phyloP scores from a whole-genome alignment of 805 yeast species.

The Candida railenensis region DNA sequence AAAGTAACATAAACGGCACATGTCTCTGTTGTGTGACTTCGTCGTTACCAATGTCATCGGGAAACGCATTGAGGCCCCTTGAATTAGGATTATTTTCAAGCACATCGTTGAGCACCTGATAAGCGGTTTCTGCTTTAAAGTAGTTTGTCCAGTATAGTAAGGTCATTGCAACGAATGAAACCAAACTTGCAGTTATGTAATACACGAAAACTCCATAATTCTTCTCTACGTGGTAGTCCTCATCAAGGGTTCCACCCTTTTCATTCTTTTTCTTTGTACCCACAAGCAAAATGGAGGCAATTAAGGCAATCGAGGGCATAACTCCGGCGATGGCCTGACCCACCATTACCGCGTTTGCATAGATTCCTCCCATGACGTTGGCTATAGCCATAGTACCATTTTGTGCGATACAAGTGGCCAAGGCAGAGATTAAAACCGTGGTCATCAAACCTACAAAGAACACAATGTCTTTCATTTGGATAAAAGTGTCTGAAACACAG shows the following conservation, averaged over 20 bases:
- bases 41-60: conserved; percentile 2
- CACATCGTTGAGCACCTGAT: conserved; percentile 13
- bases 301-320: conserved; percentile 73
- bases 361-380: conserved; percentile 69
- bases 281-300: conserved; percentile 47
- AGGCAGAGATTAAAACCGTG: conserved; percentile 62
- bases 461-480: conserved; percentile 33
- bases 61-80: neutral
- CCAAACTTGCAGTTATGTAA: conserved; percentile 51
- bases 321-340: conserved; percentile 97
- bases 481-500: conserved; percentile 37
- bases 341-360: conserved; percentile 87
- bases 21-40: conserved; percentile 26
- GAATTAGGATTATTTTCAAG: conserved; percentile 2
- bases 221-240: conserved; percentile 24
- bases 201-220: conserved; percentile 44
- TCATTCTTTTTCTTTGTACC: conserved; percentile 23
- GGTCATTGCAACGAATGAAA: conserved; percentile 42
- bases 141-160: conserved; percentile 35
- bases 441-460: conserved; percentile 58
- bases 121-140: conserved; percentile 22
- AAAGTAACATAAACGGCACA: conserved; percentile 60
- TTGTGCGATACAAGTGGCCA: conserved; percentile 82
- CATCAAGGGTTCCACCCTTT: conserved; percentile 2
- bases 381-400: conserved; percentile 89